These are phyloP conservation scores for Fraxinus americana DNA, from an alignment of 257 asterid species.

Conservation along the genomic window DNA sequence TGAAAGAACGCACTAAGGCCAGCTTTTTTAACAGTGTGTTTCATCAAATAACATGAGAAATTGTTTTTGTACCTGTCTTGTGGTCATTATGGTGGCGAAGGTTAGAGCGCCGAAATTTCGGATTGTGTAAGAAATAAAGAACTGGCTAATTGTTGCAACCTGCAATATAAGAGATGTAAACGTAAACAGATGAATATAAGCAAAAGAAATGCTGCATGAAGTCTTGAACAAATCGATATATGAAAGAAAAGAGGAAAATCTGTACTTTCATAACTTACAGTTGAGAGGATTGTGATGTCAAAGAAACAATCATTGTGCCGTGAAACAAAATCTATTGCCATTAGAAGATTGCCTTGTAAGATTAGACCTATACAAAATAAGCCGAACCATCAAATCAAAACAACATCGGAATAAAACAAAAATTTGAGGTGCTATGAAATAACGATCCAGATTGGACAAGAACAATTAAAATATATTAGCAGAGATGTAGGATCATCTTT, in stretches of 20 bases:
- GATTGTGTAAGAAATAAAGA: conserved; percentile 93
- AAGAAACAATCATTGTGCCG: conserved; percentile 84
- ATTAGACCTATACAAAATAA: conserved; percentile 60
- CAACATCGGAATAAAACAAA: too few relatives aligned
- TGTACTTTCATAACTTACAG: conserved; percentile 57
- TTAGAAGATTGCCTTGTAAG: conserved; percentile 78
- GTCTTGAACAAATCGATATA: not conserved
- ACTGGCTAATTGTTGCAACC: conserved; percentile 97
- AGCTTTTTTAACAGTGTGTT: conserved; percentile 22
- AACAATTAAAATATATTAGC: not conserved
- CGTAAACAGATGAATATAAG: not conserved
- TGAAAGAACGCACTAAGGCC: not conserved
- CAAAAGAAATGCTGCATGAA: conserved; percentile 3
- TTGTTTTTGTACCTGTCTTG: conserved; percentile 78
- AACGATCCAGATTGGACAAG: conserved; percentile 3
- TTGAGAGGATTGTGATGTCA: conserved; percentile 81
- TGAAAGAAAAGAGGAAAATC: not conserved
- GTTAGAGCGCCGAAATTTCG: conserved; percentile 94
- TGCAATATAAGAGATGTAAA: conserved; percentile 35
- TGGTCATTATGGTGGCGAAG: conserved; percentile 96
- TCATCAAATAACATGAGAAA: conserved; percentile 1
- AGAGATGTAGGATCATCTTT: not conserved
- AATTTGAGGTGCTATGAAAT: not conserved
- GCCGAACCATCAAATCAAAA: conserved; percentile 9
- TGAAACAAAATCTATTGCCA: conserved; percentile 88